Base-by-base conservation (phyloP, 768 basidiomycete genomes). In the Boletellus ananiceps region DNA sequence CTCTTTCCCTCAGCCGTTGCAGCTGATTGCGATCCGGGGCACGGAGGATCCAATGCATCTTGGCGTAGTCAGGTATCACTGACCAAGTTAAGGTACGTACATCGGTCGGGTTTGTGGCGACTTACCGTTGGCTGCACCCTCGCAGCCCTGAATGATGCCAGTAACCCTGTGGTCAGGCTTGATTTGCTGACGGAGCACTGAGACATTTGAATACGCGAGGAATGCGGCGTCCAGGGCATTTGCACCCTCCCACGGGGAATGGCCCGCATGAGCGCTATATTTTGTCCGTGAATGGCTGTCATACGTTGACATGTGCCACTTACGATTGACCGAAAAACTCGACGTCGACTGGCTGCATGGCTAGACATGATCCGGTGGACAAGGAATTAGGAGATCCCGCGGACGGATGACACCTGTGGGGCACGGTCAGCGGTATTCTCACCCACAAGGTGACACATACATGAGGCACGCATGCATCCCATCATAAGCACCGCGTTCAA, bases 211-310 rank as follows among this genome's bases (percentile, higher is more conserved):
- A 64, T 94, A 93, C 0, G 90, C 86, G 8, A 90, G 69, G 63
- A 93, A 86, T 1, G 91, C 91, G 0, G 93, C 93, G 60, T 94
- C 93, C 38, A 91, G 77, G 12, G 91, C 89, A 60, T 93, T 93
- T 36, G 77, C 78, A 19, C 86, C 91, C 66, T 93, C 88, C 82
- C 91, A 93, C 4, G 90, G 90, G 11, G 86, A 79, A 31, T 75
- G 78, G n/a, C 82, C 84, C 14, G 88, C 88, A 57, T 90, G 88
- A 5, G 88, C 86, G 39, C 85, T 89, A 55, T 25, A 50, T 32
- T 44, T 14, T 54, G 48, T 44, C 34, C 29, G 51, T 51, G 27
- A 54, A 38, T 52, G 7, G 21, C 27, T 23, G 46, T 29, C 39
- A 36, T 41, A 27, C 40, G 11, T 19, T 29, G 42, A 19, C 38